These are phyloP conservation scores for Ballota nigra DNA, from an alignment of 257 asterid species.

Conservation along the genomic window DNA sequence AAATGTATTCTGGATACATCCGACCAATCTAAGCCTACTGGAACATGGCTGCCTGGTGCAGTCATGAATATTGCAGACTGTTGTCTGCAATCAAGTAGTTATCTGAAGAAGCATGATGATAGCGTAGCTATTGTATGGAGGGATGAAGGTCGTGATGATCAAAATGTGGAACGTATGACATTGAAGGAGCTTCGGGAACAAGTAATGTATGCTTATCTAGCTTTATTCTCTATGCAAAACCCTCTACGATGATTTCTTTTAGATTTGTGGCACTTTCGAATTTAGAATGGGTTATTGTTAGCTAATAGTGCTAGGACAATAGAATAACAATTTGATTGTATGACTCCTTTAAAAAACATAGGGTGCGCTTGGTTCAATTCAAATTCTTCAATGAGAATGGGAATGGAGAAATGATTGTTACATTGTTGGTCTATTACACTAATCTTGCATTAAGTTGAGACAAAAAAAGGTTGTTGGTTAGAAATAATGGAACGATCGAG, in stretches of 20 bases:
- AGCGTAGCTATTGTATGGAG: conserved; percentile 78
- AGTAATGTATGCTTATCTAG: conserved; percentile 72
- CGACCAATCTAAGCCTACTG: conserved; percentile 56
- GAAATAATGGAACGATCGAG: too few species aligned
- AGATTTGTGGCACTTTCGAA: background rate
- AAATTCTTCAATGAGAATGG: too few species aligned
- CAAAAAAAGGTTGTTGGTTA: too few species aligned
- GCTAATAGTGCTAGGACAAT: background rate
- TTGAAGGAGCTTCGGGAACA: conserved; percentile 73
- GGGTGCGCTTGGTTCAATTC: too few species aligned
- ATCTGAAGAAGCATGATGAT: conserved; percentile 54
- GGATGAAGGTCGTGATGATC: conserved; percentile 64
- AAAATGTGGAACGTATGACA: conserved; percentile 45
- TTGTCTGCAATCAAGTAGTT: conserved; percentile 56
- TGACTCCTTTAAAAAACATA: background rate
- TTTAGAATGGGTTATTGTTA: background rate
- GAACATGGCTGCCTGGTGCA: conserved; percentile 90
- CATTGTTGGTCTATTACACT: too few species aligned
- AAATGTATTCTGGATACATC: conserved; percentile 66
- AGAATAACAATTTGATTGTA: background rate
- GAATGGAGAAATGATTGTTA: too few species aligned
- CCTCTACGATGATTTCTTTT: background rate
- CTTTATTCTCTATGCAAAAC: background rate
- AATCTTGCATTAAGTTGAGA: too few species aligned
- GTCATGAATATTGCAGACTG: conserved; percentile 79